phyloP scores from a whole-genome alignment of 208 protist species.

The Trypanosomatidae sp. region DNA sequence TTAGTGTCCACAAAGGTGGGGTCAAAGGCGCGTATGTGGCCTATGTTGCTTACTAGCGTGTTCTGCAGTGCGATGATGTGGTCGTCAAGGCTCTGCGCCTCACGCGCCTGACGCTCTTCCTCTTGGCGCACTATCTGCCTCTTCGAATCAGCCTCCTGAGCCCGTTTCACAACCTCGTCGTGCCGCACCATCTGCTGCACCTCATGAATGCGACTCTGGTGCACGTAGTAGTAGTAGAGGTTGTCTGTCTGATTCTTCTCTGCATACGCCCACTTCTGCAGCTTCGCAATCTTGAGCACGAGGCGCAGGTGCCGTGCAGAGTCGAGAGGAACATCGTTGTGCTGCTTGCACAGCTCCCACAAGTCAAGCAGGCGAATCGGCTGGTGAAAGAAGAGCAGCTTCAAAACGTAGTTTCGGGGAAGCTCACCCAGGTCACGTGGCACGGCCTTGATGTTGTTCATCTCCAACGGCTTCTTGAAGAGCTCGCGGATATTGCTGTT shows the following conservation, averaged over 20 bases:
- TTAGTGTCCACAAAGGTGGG: slow-evolving; percentile 48
- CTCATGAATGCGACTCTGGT: slow-evolving; percentile 74
- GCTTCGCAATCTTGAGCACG: slow-evolving; percentile 83
- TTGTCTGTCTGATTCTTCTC: slow-evolving; percentile 92
- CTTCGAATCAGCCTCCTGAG: slow-evolving; percentile 42
- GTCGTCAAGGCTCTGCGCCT: slow-evolving; percentile 42
- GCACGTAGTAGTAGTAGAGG: slow-evolving; percentile 89
- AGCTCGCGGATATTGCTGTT: slow-evolving; percentile 89
- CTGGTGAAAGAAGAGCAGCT: slow-evolving; percentile 89
- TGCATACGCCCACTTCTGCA: slow-evolving; percentile 88
- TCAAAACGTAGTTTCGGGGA: slow-evolving; percentile 84
- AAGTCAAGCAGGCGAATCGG: slow-evolving; percentile 79
- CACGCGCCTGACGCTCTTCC: slow-evolving; percentile 18
- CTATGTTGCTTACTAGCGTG: slow-evolving; percentile 61
- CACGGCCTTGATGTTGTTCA: slow-evolving; percentile 87
- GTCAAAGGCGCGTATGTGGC: slow-evolving; percentile 68
- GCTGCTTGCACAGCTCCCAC: slow-evolving; percentile 84
- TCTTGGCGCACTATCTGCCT: slow-evolving; percentile 9
- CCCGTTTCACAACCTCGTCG: slow-evolving; percentile 56
- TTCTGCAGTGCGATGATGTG: slow-evolving; percentile 67
- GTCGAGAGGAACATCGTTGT: slow-evolving; percentile 88
- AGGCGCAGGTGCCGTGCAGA: slow-evolving; percentile 84
- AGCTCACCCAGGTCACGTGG: slow-evolving; percentile 89
- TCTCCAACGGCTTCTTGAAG: slow-evolving; percentile 76
- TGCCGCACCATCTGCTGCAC: slow-evolving; percentile 84